Percentiles rank a stretch among this genome's conserved stretches.
Conservation (phyloP, 1,139 yeast genomes). For the Suhomyces ambrosiae region DNA sequence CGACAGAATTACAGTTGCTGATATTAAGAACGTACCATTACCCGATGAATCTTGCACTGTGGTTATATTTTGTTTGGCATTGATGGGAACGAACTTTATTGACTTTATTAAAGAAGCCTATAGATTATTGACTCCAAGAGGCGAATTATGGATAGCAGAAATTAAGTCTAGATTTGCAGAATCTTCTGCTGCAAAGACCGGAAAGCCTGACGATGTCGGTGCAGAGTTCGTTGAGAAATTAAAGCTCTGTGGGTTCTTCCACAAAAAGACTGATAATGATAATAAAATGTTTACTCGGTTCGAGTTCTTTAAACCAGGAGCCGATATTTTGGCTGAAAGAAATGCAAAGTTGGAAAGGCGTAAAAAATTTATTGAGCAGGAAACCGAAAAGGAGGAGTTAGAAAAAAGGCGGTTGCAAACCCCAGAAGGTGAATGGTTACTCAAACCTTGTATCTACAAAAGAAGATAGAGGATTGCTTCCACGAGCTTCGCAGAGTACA, state of each 20-base stretch:
- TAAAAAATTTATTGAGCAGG: constrained; percentile 72
- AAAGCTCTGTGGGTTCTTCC: constrained; percentile 80
- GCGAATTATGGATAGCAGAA: constrained; percentile 97
- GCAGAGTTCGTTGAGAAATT: constrained; percentile 77
- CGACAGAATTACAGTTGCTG: constrained; percentile 91
- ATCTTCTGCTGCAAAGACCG: constrained; percentile 26
- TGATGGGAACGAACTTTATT: constrained; percentile 96
- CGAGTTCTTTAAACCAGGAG: constrained; percentile 87
- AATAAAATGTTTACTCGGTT: constrained; percentile 95
- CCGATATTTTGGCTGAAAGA: constrained; percentile 67
- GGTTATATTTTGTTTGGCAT: constrained; percentile 87
- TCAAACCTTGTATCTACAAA: constrained; percentile 95
- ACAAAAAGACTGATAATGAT: constrained; percentile 79
- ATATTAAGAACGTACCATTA: constrained; percentile 86
- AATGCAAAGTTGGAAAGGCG: constrained; percentile 63
- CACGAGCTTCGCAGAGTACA: no score
- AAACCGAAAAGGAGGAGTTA: constrained; percentile 59
- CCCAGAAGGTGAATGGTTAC: constrained; percentile 84
- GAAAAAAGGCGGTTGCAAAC: constrained; percentile 54
- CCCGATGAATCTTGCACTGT: constrained; percentile 75
- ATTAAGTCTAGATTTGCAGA: constrained; percentile 89
- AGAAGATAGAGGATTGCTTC: constrained; percentile 66
- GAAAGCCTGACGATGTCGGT: constrained; percentile 48
- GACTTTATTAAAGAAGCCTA: constrained; percentile 91
- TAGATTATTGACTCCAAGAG: constrained; percentile 83